phyloP scores from a whole-genome alignment of 2,329 filamentous ascomycete species.

The Fusarium sp. region DNA sequence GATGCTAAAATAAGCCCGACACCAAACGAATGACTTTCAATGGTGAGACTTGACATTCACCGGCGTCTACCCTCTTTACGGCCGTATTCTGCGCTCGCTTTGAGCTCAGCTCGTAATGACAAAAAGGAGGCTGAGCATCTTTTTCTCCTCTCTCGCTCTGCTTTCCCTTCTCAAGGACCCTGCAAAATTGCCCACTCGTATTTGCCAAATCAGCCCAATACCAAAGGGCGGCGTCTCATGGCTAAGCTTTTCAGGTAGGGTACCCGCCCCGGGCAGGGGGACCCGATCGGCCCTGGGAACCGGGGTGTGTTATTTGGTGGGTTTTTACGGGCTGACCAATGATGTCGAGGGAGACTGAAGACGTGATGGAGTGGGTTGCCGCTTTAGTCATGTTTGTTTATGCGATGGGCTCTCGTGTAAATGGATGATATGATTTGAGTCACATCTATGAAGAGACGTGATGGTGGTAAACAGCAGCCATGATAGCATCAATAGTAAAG shows the following conservation, averaged over 20 bases:
- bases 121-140: slow-evolving; percentile 3
- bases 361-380: neutral
- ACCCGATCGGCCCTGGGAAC: neutral
- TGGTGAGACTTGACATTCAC: neutral
- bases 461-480: neutral
- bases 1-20: neutral
- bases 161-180: neutral
- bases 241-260: neutral
- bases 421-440: neutral
- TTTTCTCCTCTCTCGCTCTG: neutral
- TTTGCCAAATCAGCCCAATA: slow-evolving; percentile 1
- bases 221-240: neutral
- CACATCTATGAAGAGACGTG: neutral
- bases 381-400: neutral
- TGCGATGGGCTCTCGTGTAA: neutral
- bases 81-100: neutral
- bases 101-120: neutral
- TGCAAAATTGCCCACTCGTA: slow-evolving; percentile 3
- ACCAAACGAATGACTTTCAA: neutral
- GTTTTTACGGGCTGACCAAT: neutral
- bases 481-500: neutral
- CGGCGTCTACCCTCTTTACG: neutral
- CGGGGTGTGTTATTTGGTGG: neutral
- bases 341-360: neutral
- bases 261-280: neutral